phyloP scores from a whole-genome alignment of 495 filamentous ascomycete species.

The Usnea hakonensis region DNA sequence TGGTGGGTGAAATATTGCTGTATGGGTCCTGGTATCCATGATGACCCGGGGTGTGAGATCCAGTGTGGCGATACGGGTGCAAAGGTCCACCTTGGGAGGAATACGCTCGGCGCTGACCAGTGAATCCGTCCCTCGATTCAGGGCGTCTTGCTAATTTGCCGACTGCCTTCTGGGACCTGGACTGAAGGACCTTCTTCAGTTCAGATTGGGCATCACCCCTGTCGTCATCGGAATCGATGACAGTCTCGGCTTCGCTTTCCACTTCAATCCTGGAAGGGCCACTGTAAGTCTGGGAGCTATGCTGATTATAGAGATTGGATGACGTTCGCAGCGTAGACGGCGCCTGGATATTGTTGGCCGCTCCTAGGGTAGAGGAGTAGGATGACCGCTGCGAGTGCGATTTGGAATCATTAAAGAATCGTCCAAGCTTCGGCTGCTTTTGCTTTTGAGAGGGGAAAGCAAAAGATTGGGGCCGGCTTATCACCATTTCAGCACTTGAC shows the following conservation, averaged over 20 bases:
- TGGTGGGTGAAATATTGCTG: conserved; percentile 54
- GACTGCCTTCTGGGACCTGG: conserved; percentile 44
- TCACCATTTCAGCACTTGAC: conserved; percentile 57
- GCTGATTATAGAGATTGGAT: conserved; percentile 6
- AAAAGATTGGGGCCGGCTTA: conserved; percentile 57
- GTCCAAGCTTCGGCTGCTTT: conserved; percentile 39
- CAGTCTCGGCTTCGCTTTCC: conserved; percentile 52
- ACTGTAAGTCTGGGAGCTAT: conserved; percentile 9
- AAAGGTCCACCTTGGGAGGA: conserved; percentile 12
- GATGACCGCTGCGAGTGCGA: conserved; percentile 44
- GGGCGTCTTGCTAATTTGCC: neutral
- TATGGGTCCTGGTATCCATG: conserved; percentile 9
- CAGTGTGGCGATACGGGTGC: conserved; percentile 23
- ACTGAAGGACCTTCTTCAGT: conserved; percentile 64
- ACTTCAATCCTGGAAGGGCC: conserved; percentile 2
- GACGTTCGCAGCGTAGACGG: neutral
- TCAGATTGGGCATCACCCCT: conserved; percentile 53
- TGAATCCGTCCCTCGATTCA: conserved; percentile 4
- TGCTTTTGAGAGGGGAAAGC: conserved; percentile 43
- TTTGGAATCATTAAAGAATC: conserved; percentile 49
- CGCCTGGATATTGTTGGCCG: conserved; percentile 13
- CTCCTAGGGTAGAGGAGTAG: conserved; percentile 39
- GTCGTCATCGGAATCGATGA: conserved; percentile 44
- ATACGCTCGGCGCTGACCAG: conserved; percentile 6
- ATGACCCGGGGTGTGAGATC: conserved; percentile 33